Evolutionary conservation across 768 basidiomycete genomes (phyloP).

Genomic region (Lactifluus echinatus): DNA sequence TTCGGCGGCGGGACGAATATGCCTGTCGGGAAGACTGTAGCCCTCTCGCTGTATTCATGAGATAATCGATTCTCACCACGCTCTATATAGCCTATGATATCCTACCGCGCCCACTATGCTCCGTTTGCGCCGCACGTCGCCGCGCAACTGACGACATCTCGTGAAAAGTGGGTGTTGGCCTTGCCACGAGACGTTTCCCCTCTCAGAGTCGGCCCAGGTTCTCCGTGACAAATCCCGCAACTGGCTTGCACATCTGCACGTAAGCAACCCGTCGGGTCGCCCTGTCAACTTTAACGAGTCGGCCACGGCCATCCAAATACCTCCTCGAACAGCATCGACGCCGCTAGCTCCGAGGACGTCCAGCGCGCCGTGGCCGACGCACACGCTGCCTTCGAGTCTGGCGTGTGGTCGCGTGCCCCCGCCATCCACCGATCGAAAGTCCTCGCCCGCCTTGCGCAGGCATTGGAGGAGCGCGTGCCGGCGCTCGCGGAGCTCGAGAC

Average conservation of each 20-base stretch:
- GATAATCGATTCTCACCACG: neutral
- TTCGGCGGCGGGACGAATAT: neutral
- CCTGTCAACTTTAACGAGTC: no score
- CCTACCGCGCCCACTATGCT: conserved; percentile 5
- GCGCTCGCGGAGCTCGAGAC: conserved; percentile 60
- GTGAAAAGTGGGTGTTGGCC: neutral
- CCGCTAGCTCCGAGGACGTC: conserved; percentile 46
- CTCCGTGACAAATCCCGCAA: conserved; percentile 59
- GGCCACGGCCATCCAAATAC: no score
- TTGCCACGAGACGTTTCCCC: neutral
- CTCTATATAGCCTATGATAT: neutral
- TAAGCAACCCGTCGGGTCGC: conserved; percentile 24
- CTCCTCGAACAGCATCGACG: conserved; percentile 45
- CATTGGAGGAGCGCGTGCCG: conserved; percentile 47
- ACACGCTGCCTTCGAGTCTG: conserved; percentile 51
- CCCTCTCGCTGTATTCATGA: neutral
- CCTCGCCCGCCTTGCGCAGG: conserved; percentile 53
- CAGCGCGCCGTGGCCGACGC: conserved; percentile 43
- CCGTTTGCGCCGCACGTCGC: conserved; percentile 9
- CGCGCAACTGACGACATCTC: neutral
- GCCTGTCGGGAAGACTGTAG: neutral
- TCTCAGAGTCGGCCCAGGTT: conserved; percentile 30
- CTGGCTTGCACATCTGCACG: conserved; percentile 49
- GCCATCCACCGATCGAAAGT: conserved; percentile 52
- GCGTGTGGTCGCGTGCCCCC: conserved; percentile 62